Percentiles rank a stretch among this genome's conserved stretches.
phyloP scores from a whole-genome alignment of 352 stramenopile genomes.

The Globisporangium perplexum region DNA sequence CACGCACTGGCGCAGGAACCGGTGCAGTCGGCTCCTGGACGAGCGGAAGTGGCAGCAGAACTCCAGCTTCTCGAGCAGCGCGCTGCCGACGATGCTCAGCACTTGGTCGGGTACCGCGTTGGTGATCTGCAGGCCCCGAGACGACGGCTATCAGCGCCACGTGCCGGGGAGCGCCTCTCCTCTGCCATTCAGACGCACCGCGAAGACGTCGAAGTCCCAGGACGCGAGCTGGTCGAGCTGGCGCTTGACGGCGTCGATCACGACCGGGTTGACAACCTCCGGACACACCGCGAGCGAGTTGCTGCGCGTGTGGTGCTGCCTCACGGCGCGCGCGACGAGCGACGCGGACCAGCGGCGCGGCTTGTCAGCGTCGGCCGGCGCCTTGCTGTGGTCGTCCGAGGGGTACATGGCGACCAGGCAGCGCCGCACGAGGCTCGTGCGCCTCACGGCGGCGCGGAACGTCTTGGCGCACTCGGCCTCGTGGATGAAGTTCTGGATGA shows the following conservation, averaged over 20 bases:
- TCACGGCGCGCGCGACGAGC: conserved; percentile 18
- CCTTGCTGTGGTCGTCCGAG: conserved; percentile 17
- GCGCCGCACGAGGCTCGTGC: conserved; percentile 66
- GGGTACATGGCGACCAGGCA: conserved; percentile 73
- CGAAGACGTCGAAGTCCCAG: conserved; percentile 74
- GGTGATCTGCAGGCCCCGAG: conserved; percentile 21
- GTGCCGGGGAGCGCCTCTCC: background rate
- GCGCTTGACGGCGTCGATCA: conserved; percentile 44
- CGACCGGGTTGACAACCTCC: conserved; percentile 35
- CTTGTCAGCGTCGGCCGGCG: conserved; percentile 14
- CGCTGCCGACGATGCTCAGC: conserved; percentile 69
- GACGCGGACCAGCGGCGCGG: conserved; percentile 29
- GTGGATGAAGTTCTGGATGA: conserved; percentile 85
- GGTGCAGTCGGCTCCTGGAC: conserved; percentile 39
- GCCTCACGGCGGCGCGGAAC: conserved; percentile 56
- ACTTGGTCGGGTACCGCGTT: conserved; percentile 46
- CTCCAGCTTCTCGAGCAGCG: conserved; percentile 68
- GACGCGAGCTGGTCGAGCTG: conserved; percentile 45
- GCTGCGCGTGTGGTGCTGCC: conserved; percentile 25
- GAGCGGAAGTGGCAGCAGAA: conserved; percentile 58
- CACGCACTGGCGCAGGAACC: conserved; percentile 61
- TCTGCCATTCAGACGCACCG: conserved; percentile 21
- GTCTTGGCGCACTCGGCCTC: conserved; percentile 64
- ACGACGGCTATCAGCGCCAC: background rate
- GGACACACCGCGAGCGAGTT: conserved; percentile 47